A percentile compares a stretch with the other conserved stretches of the same genome.
phyloP scores from a whole-genome alignment of 495 filamentous ascomycete species.

The Penicillium bialowiezense region DNA sequence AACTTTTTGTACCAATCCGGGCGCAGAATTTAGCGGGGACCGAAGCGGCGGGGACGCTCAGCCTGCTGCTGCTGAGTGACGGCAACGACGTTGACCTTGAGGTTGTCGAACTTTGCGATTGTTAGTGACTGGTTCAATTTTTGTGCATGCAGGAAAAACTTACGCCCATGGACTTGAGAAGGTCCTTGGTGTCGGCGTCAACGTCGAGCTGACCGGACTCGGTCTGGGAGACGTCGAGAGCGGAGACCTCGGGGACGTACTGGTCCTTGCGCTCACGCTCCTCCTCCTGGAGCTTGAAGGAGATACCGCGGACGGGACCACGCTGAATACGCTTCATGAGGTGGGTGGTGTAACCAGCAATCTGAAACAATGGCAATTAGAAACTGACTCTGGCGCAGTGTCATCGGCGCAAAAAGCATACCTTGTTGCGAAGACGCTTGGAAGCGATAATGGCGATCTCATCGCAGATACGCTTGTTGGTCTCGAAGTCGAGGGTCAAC shows the following conservation, averaged over 20 bases:
- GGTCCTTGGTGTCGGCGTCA: constrained; percentile 94
- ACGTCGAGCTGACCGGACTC: constrained; percentile 93
- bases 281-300: constrained; percentile 99
- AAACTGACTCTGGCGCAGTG: neutral
- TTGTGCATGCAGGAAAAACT: constrained; percentile 35
- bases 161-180: constrained; percentile 98
- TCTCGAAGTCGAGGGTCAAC: constrained; percentile 99
- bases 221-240: constrained; percentile 92
- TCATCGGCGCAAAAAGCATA: constrained; percentile 34
- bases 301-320: constrained; percentile 98
- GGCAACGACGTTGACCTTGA: constrained; percentile 89
- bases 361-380: constrained; percentile 48
- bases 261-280: constrained; percentile 99
- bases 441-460: constrained; percentile 99
- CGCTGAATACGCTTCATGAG: constrained; percentile 98
- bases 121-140: constrained; percentile 4
- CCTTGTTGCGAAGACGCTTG: constrained; percentile 98
- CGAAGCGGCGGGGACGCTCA: constrained; percentile 72
- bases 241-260: constrained; percentile 98
- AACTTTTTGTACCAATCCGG: constrained; percentile 27
- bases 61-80: constrained; percentile 81
- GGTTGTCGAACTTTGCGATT: constrained; percentile 80
- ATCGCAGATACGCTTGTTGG: constrained; percentile 99
- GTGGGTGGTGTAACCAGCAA: constrained; percentile 94
- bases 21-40: constrained; percentile 41